phyloP scores from a whole-genome alignment of 1,139 yeast genomes.

The Candida pseudoviswanathii region DNA sequence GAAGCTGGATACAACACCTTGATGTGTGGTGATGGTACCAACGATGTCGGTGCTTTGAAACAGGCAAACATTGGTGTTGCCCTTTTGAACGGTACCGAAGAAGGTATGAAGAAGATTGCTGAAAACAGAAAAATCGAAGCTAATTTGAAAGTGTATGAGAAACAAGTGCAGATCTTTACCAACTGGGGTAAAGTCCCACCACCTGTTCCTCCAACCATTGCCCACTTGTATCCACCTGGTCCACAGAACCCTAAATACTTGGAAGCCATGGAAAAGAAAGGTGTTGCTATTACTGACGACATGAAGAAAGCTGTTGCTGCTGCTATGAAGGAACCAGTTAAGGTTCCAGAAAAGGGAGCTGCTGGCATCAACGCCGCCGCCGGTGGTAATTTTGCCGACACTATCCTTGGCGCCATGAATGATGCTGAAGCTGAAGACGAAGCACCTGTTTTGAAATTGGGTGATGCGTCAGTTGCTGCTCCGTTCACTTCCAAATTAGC shows the following conservation, averaged over 20 bases:
- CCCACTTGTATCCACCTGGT: conserved; percentile 97
- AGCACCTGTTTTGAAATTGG: conserved; percentile 90
- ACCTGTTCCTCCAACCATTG: conserved; percentile 83
- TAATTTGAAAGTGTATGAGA: conserved; percentile 70
- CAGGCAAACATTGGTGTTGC: conserved; percentile 99
- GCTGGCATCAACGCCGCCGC: conserved; percentile 29
- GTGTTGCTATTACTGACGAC: conserved; percentile 71
- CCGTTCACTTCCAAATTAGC: conserved; percentile 96
- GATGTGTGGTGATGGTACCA: conserved; percentile 99
- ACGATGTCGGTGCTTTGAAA: conserved; percentile 98
- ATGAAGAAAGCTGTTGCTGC: conserved; percentile 59
- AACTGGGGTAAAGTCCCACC: conserved; percentile 87
- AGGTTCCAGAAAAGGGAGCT: conserved; percentile 12
- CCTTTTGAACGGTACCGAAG: conserved; percentile 93
- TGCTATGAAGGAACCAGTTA: conserved; percentile 40
- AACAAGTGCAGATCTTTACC: conserved; percentile 75
- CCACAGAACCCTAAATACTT: conserved; percentile 86
- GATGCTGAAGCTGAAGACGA: conserved; percentile 77
- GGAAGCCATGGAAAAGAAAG: conserved; percentile 81
- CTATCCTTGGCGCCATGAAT: conserved; percentile 68
- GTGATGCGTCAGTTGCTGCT: conserved; percentile 99
- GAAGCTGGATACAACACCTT: conserved; percentile 89
- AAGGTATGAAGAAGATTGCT: conserved; percentile 85
- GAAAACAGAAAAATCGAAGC: conserved; percentile 76
- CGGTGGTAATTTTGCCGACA: conserved; percentile 62